Conservation (phyloP, 306 rosid species). For the Hippophae tibetana region DNA sequence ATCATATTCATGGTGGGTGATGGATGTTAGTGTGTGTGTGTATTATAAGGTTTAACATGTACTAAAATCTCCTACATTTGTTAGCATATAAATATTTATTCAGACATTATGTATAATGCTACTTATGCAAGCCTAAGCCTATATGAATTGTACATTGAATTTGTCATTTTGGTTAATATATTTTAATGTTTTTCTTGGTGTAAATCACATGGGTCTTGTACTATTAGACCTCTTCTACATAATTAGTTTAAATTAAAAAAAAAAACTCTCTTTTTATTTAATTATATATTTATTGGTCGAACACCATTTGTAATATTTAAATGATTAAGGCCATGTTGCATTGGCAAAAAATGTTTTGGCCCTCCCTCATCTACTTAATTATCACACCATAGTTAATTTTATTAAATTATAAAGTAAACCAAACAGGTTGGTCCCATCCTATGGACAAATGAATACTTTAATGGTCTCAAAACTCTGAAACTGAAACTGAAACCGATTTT, state of each 20-base stretch:
- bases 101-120: slow-evolving; percentile 24
- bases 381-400: slow-evolving; percentile 20
- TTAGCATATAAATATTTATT: not conserved
- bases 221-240: slow-evolving; percentile 27
- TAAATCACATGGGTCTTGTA: slow-evolving; percentile 71
- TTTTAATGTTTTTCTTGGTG: slow-evolving; percentile 21
- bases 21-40: not conserved
- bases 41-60: not conserved
- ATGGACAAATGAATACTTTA: slow-evolving; percentile 9
- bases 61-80: too few species aligned
- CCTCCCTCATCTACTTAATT: slow-evolving; percentile 15
- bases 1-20: slow-evolving; percentile 13
- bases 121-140: slow-evolving; percentile 37
- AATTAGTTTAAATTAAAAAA: slow-evolving; percentile 29
- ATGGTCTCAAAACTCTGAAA: slow-evolving; percentile 5
- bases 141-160: slow-evolving; percentile 28
- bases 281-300: slow-evolving; percentile 25
- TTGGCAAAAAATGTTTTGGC: slow-evolving; percentile 28
- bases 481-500: not conserved
- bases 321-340: slow-evolving; percentile 54
- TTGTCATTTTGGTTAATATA: slow-evolving; percentile 25
- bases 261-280: slow-evolving; percentile 49
- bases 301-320: slow-evolving; percentile 33
- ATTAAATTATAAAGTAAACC: slow-evolving; percentile 19
- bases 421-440: slow-evolving; percentile 35